These are phyloP conservation scores for Panicum virgatum DNA, from an alignment of 202 grass and related monocot genomes.

Conservation along the genomic window DNA sequence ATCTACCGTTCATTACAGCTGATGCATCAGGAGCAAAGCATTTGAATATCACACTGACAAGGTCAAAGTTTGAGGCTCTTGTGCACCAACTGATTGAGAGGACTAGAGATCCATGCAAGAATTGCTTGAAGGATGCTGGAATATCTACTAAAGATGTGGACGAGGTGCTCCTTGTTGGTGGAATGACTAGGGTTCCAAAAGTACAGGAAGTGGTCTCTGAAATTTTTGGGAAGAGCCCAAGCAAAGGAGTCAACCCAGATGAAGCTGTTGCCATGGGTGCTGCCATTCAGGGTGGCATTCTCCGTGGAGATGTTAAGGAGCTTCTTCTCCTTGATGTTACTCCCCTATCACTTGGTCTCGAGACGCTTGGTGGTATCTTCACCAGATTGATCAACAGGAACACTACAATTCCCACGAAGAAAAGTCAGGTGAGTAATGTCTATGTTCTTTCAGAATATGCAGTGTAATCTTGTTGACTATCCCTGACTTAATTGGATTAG, in stretches of 20 bases:
- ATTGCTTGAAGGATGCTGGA: constrained; percentile 81
- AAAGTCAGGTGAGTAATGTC: constrained; percentile 59
- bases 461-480: neutral
- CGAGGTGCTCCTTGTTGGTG: constrained; percentile 93
- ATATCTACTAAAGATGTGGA: constrained; percentile 78
- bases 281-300: constrained; percentile 87
- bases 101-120: constrained; percentile 88
- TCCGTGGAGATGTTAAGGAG: constrained; percentile 93
- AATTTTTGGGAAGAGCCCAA: constrained; percentile 82
- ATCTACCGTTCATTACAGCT: constrained; percentile 22
- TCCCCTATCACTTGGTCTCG: constrained; percentile 90
- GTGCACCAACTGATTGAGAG: constrained; percentile 61
- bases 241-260: constrained; percentile 93
- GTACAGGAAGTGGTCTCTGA: constrained; percentile 82
- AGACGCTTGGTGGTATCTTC: constrained; percentile 92
- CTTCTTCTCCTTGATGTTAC: constrained; percentile 89
- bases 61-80: constrained; percentile 33
- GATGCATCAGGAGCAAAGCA: constrained; percentile 35
- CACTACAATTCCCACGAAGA: constrained; percentile 95
- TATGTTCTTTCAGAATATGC: neutral
- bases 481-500: neutral
- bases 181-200: constrained; percentile 95
- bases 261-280: constrained; percentile 90
- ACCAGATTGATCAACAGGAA: constrained; percentile 87
- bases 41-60: constrained; percentile 33